Evolutionary conservation across 2,329 filamentous ascomycete species (phyloP), one percentile per base, ranked within the genome.

Genomic region (Arthrobotrys iridis): DNA sequence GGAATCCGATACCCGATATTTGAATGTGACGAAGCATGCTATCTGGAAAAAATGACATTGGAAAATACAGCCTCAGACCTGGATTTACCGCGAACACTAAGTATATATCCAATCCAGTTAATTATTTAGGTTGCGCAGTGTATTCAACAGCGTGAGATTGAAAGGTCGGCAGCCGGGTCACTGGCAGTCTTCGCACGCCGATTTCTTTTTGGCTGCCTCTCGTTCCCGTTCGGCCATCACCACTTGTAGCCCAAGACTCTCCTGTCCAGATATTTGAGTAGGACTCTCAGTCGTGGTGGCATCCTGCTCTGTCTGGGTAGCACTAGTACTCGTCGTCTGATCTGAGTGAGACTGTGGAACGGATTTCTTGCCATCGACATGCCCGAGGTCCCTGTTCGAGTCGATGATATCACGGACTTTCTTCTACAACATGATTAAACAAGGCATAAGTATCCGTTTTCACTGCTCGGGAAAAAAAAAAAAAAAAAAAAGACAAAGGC

Each of bases 391-490:
- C 15, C 72, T 41, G 30, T 68, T 35, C 5, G 72, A 64, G 15
- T 76, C 72, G 20, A 76, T 76, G 24, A 76, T 76, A 28, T 76
- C 72, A 40, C 72, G 63, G 45, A 76, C 72, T 41, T 60, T 63
- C 41, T 76, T 76, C 72, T 76, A 55, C 37, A 33, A 33, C 6
- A 18, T 37, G 24, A 50, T n/a, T 15, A 48, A 43, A n/a, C 20
- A 63, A 37, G 35, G 35, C 13, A 48, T 55, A 33, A 70, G 33
- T 4, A 24, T 35, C 13, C 13, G 2, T n/a, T 59, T 45, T 57
- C 18, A 13, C 13, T 22, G 45, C 35, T 57, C 2, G 48, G 10
- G 26, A 37, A 26, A 48, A 26, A 46, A 15, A 33, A 24, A 37
- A 15, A 3, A 46, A 15, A 33, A 24, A 37, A 15, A 3, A n/a